A percentile compares a stretch with the other conserved stretches of the same genome.
Conservation (phyloP, 2,329 filamentous ascomycete genomes). For the Aspergillus fumigatiaffinis region DNA sequence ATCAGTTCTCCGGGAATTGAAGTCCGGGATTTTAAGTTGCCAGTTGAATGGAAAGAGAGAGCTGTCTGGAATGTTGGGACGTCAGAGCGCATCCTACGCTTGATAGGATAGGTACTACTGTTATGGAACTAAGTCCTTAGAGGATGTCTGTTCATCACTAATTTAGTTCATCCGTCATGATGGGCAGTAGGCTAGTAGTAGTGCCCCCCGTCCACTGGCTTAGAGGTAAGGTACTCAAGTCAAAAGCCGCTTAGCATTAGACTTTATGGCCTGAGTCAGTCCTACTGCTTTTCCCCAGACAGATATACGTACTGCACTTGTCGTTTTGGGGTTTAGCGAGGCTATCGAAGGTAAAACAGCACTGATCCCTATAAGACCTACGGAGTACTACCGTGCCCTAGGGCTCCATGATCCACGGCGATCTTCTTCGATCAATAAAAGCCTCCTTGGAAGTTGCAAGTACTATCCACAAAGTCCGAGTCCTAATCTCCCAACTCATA, state of each 20-base stretch:
- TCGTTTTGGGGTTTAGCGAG: neutral
- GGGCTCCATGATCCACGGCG: neutral
- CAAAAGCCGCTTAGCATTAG: neutral
- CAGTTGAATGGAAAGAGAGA: neutral
- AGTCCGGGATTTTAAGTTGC: neutral
- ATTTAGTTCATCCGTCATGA: neutral
- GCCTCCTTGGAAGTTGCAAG: neutral
- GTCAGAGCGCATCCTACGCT: neutral
- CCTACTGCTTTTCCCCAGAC: neutral
- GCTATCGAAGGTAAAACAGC: conserved; percentile 14
- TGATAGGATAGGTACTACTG: neutral
- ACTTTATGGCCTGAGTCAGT: neutral
- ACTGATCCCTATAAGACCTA: neutral
- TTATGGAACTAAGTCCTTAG: neutral
- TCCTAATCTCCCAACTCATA: neutral
- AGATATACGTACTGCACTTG: neutral
- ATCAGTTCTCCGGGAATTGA: neutral
- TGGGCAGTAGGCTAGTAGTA: neutral
- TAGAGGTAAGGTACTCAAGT: neutral
- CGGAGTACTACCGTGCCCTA: neutral
- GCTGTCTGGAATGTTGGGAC: neutral
- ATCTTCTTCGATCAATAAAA: neutral
- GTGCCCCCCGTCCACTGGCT: neutral
- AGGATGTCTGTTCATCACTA: neutral
- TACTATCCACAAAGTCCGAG: neutral